Conservation (phyloP, 805 yeast species). For the Blastobotrys terrestris region DNA sequence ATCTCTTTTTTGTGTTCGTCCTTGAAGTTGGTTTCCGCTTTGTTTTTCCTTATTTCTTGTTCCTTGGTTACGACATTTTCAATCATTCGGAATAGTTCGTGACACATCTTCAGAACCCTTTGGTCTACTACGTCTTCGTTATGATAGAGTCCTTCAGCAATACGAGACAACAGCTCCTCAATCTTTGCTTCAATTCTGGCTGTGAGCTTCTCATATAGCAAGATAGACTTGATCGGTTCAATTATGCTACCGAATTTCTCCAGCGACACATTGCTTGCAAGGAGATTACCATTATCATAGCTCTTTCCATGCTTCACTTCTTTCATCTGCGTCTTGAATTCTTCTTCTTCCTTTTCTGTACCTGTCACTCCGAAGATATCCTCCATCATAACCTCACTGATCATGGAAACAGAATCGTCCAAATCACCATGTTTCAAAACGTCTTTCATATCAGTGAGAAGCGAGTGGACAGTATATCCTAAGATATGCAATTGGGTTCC, state of each 20-base stretch:
- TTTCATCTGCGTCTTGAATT: constrained; percentile 75
- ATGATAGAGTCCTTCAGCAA: constrained; percentile 69
- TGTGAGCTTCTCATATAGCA: constrained; percentile 58
- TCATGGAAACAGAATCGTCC: constrained; percentile 51
- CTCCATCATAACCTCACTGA: constrained; percentile 78
- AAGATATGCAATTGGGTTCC: constrained; percentile 94
- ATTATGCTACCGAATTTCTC: constrained; percentile 51
- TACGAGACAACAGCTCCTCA: constrained; percentile 71
- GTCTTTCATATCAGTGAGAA: constrained; percentile 48
- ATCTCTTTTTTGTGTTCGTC: constrained; percentile 32
- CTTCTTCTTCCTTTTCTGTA: constrained; percentile 91
- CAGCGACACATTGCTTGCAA: constrained; percentile 59
- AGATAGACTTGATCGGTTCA: constrained; percentile 57
- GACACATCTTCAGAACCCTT: constrained; percentile 63
- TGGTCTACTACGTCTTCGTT: constrained; percentile 54
- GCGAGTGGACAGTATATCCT: constrained; percentile 76
- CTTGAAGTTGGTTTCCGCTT: constrained; percentile 2
- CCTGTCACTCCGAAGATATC: constrained; percentile 90
- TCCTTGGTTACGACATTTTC: constrained; percentile 22
- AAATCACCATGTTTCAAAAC: constrained; percentile 61
- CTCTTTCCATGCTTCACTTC: constrained; percentile 89
- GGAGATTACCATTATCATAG: constrained; percentile 76
- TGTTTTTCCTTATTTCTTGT: constrained; percentile 20
- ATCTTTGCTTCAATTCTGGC: constrained; percentile 65
- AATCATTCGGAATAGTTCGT: constrained; percentile 55